These are phyloP conservation scores for Aspergillus fructus DNA, from an alignment of 2,329 filamentous ascomycete species.

Conservation along the genomic window DNA sequence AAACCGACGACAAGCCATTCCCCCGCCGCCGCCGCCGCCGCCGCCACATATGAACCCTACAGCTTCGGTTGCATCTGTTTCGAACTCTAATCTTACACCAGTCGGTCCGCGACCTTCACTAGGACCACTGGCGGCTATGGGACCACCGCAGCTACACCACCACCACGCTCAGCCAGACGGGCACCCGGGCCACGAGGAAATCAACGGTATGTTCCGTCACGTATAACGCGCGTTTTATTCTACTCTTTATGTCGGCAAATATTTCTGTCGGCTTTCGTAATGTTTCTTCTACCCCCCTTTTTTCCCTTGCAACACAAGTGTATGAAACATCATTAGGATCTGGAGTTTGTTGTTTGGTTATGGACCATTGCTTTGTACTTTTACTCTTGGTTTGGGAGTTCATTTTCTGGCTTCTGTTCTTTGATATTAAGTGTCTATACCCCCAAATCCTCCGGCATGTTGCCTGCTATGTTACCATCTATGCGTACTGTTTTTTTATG, in stretches of 20 bases:
- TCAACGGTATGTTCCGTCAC: constrained; percentile 98
- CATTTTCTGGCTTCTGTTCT: constrained; percentile 4
- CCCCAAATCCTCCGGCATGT: constrained; percentile 8
- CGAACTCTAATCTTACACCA: constrained; percentile 59
- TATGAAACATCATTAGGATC: constrained; percentile 7
- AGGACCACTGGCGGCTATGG: constrained; percentile 68
- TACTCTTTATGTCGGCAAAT: constrained; percentile 7
- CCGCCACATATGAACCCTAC: constrained; percentile 65
- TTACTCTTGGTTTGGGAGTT: background rate
- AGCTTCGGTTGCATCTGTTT: constrained; percentile 61
- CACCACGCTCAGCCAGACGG: constrained; percentile 71
- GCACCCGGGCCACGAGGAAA: constrained; percentile 61
- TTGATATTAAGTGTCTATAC: constrained; percentile 3
- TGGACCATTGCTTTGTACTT: constrained; percentile 14
- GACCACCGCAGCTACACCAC: constrained; percentile 68
- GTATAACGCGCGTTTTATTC: constrained; percentile 60
- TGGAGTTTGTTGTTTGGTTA: constrained; percentile 2
- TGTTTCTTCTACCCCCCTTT: constrained; percentile 1
- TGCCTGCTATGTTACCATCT: constrained; percentile 22
- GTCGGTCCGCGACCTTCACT: constrained; percentile 32
- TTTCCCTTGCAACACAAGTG: constrained; percentile 2
- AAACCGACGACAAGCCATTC: constrained; percentile 72
- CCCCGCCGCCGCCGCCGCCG: constrained; percentile 61
- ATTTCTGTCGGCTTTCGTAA: constrained; percentile 17
- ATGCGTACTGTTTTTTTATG: constrained; percentile 14